These are phyloP conservation scores for Darksidea phi DNA, from an alignment of 495 filamentous ascomycete species.

Conservation along the genomic window DNA sequence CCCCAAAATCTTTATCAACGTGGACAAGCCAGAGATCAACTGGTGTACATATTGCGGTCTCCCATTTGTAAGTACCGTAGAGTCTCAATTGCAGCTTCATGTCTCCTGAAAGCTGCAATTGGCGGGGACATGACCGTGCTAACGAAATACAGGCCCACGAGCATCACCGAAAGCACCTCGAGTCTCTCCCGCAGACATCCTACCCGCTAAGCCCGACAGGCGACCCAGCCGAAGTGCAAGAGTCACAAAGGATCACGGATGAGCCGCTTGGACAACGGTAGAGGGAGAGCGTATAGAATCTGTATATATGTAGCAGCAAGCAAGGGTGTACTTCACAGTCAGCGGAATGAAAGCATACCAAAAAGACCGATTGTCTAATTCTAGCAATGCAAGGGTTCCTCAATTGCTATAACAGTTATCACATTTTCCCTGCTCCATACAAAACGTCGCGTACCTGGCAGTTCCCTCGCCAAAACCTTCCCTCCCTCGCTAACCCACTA, in stretches of 20 bases:
- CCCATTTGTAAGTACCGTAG: constrained; percentile 73
- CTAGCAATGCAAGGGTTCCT: no score
- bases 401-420: no score
- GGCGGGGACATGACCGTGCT: constrained; percentile 6
- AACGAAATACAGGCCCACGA: constrained; percentile 67
- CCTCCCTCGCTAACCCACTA: constrained; percentile 28
- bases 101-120: no score
- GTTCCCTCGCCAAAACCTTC: constrained; percentile 11
- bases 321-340: background rate
- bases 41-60: constrained; percentile 91
- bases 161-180: constrained; percentile 74
- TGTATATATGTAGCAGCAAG: constrained; percentile 27
- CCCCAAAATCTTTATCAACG: constrained; percentile 93
- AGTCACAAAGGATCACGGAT: constrained; percentile 42
- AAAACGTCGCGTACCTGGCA: background rate
- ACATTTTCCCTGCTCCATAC: no score
- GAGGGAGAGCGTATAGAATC: background rate
- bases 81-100: background rate
- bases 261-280: constrained; percentile 47
- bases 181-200: constrained; percentile 72
- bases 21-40: constrained; percentile 91
- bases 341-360: no score
- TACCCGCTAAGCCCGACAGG: constrained; percentile 63
- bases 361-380: no score
- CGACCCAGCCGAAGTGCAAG: constrained; percentile 39